A percentile compares a stretch with the other conserved stretches of the same genome.
These are phyloP conservation scores for Nidula microcarpa DNA, from an alignment of 768 basidiomycete genomes.

Conservation along the genomic window DNA sequence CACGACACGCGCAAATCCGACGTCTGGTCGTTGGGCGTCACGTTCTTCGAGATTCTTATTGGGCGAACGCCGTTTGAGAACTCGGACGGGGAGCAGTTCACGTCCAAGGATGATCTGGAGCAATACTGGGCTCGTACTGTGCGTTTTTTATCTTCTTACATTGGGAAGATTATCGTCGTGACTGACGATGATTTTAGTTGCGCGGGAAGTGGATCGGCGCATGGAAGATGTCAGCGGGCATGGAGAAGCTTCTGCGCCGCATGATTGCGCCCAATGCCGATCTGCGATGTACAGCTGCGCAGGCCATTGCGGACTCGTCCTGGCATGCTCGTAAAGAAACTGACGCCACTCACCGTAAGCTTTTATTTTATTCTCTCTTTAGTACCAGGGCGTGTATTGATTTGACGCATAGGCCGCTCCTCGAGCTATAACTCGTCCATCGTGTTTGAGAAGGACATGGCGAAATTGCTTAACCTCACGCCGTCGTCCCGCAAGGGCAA, in stretches of 20 bases:
- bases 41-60: constrained; percentile 91
- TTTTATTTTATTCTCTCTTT: not conserved
- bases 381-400: not conserved
- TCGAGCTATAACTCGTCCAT: constrained; percentile 44
- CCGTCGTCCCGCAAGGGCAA: constrained; percentile 26
- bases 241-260: constrained; percentile 66
- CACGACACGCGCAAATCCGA: constrained; percentile 95
- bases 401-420: constrained; percentile 33
- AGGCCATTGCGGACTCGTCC: constrained; percentile 64
- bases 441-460: constrained; percentile 47
- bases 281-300: constrained; percentile 64
- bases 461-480: constrained; percentile 32
- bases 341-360: constrained; percentile 39
- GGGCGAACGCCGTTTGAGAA: constrained; percentile 93
- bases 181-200: constrained; percentile 33
- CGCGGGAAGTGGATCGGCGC: constrained; percentile 85
- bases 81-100: constrained; percentile 74
- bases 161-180: not conserved
- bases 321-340: constrained; percentile 43
- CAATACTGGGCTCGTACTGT: constrained; percentile 86
- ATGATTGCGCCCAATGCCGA: constrained; percentile 87
- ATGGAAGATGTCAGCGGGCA: constrained; percentile 63
- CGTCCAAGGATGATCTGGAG: constrained; percentile 76
- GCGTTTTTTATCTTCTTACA: constrained; percentile 12
- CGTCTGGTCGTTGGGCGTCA: constrained; percentile 81